Evolutionary conservation across 805 yeast species (phyloP).

Genomic region (Hanseniaspora vineae): DNA sequence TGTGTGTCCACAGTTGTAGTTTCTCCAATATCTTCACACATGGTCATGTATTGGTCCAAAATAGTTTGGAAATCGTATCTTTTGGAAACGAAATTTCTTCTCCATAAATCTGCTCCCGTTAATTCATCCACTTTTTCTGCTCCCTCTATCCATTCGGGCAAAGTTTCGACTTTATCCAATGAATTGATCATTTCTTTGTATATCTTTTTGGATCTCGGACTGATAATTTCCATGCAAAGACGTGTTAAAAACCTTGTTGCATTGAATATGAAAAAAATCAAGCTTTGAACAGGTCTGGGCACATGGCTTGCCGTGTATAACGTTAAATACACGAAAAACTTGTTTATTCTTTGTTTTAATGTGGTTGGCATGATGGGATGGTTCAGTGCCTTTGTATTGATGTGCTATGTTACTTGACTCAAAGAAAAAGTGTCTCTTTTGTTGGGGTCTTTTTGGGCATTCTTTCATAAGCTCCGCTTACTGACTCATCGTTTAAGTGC

Average conservation of each 20-base stretch:
- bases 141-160: constrained; percentile 18
- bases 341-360: neutral
- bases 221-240: neutral
- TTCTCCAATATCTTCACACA: constrained; percentile 47
- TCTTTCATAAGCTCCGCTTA: too few relatives aligned
- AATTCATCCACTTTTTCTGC: constrained; percentile 37
- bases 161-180: neutral
- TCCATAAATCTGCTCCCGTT: constrained; percentile 50
- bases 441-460: too few relatives aligned
- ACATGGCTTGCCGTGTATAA: neutral
- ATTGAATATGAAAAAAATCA: neutral
- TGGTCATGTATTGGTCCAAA: constrained; percentile 51
- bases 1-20: constrained; percentile 12
- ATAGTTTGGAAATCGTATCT: constrained; percentile 79
- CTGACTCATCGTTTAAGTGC: too few relatives aligned
- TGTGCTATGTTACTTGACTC: too few relatives aligned
- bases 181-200: neutral
- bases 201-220: neutral
- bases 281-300: neutral
- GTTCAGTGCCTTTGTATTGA: neutral
- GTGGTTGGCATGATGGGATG: neutral
- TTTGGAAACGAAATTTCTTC: constrained; percentile 70
- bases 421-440: too few relatives aligned
- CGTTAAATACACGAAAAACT: neutral
- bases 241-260: neutral